phyloP scores from a whole-genome alignment of 1,284 basidiomycete species.

The Apiotrichum siamense region DNA sequence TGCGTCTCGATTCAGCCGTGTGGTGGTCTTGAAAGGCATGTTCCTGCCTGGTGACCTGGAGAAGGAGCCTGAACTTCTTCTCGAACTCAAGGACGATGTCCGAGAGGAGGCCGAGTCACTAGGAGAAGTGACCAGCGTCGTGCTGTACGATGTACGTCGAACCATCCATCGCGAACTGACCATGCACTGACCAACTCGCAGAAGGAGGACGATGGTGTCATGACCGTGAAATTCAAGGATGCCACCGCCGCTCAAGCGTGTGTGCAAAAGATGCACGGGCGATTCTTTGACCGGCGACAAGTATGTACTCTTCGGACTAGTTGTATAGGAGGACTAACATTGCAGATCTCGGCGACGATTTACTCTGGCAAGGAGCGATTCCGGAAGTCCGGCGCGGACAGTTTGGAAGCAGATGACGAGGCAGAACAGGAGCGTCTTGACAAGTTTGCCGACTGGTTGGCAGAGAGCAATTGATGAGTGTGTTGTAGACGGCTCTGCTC shows the following conservation, averaged over 20 bases:
- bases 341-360: slow-evolving; percentile 68
- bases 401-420: slow-evolving; percentile 53
- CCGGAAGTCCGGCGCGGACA: slow-evolving; percentile 57
- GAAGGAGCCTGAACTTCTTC: slow-evolving; percentile 74
- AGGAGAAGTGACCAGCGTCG: slow-evolving; percentile 93
- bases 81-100: slow-evolving; percentile 45
- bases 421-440: slow-evolving; percentile 79
- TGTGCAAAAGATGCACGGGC: slow-evolving; percentile 89
- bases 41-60: slow-evolving; percentile 83
- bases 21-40: slow-evolving; percentile 93
- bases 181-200: slow-evolving; percentile 43
- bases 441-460: slow-evolving; percentile 79
- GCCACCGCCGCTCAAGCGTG: slow-evolving; percentile 82
- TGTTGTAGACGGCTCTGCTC: neutral
- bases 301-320: slow-evolving; percentile 15
- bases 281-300: slow-evolving; percentile 77
- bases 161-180: no score
- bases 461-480: slow-evolving; percentile 24
- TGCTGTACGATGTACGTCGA: slow-evolving; percentile 92
- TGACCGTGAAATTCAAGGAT: slow-evolving; percentile 93
- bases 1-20: slow-evolving; percentile 59
- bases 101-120: slow-evolving; percentile 69
- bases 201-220: slow-evolving; percentile 89
- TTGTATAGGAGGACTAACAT: neutral
- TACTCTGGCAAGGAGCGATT: slow-evolving; percentile 77